A percentile compares a stretch with the other conserved stretches of the same genome.
phyloP scores from a whole-genome alignment of 129 eudicot genomes.

The sunflower (Helianthus annuus) region DNA sequence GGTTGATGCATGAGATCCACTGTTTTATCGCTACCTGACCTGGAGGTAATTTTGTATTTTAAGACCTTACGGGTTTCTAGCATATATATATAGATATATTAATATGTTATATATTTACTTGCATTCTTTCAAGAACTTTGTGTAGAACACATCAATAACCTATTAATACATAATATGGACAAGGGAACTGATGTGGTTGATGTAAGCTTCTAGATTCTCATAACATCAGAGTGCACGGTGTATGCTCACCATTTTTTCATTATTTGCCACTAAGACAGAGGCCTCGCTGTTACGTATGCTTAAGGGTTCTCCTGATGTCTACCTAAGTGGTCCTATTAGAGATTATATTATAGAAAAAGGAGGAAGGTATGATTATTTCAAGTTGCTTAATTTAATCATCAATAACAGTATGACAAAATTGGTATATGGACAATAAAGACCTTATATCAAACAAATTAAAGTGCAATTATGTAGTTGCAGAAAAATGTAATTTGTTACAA shows the following conservation, averaged over 20 bases:
- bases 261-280: constrained; percentile 97
- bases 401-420: background rate
- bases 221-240: constrained; percentile 98
- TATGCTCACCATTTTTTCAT: constrained; percentile 97
- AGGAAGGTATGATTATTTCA: constrained; percentile 63
- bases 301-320: constrained; percentile 97
- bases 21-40: no score
- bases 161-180: no score
- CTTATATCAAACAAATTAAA: constrained; percentile 13
- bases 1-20: no score
- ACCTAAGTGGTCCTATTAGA: constrained; percentile 91
- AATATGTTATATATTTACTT: no score
- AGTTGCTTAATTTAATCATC: constrained; percentile 13
- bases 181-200: no score
- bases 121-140: no score
- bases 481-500: constrained; percentile 2
- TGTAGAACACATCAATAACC: no score
- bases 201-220: no score
- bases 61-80: no score
- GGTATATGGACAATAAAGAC: constrained; percentile 4
- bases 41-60: no score
- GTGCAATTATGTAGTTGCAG: constrained; percentile 7
- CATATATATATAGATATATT: no score
- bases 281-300: constrained; percentile 98
- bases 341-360: constrained; percentile 83